A percentile compares a stretch with the other conserved stretches of the same genome.
Evolutionary conservation across 139 green algal species (phyloP).

Genomic region (Micromonas pusilla): DNA sequence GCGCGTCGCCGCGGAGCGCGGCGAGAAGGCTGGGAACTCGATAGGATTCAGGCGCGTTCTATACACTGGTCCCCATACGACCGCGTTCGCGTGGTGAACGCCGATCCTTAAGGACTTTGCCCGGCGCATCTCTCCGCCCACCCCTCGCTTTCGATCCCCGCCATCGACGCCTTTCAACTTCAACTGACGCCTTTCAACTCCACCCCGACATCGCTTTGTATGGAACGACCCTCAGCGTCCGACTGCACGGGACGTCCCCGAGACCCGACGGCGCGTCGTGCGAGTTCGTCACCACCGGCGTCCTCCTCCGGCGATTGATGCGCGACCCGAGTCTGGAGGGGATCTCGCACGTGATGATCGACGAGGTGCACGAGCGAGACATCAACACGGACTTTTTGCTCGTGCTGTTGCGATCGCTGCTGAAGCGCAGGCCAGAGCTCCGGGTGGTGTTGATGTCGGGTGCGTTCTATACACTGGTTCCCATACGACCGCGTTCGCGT

Average conservation of each 20-base stretch:
- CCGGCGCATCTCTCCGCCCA: too few species aligned
- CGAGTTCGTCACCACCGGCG: constrained; percentile 70
- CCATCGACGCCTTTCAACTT: too few species aligned
- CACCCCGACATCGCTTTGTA: too few species aligned
- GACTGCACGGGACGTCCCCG: background rate
- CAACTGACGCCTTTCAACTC: too few species aligned
- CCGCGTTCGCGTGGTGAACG: too few species aligned
- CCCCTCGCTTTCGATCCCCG: too few species aligned
- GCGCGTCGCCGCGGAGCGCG: constrained; percentile 59
- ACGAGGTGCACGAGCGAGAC: constrained; percentile 78
- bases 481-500: too few species aligned
- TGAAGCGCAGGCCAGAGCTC: constrained; percentile 28
- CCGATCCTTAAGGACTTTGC: too few species aligned
- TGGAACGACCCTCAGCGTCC: too few species aligned
- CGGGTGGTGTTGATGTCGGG: constrained; percentile 88
- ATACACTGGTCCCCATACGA: too few species aligned
- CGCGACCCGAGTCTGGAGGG: constrained; percentile 48
- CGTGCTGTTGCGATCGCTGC: constrained; percentile 29
- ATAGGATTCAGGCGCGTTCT: too few species aligned
- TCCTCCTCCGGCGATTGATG: constrained; percentile 64
- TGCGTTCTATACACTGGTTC: too few species aligned
- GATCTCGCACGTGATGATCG: constrained; percentile 61
- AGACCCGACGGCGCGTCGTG: background rate
- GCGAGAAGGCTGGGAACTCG: constrained; percentile 53
- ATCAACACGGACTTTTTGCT: constrained; percentile 51